phyloP scores from a whole-genome alignment of 805 yeast genomes.

The Candida koratica region DNA sequence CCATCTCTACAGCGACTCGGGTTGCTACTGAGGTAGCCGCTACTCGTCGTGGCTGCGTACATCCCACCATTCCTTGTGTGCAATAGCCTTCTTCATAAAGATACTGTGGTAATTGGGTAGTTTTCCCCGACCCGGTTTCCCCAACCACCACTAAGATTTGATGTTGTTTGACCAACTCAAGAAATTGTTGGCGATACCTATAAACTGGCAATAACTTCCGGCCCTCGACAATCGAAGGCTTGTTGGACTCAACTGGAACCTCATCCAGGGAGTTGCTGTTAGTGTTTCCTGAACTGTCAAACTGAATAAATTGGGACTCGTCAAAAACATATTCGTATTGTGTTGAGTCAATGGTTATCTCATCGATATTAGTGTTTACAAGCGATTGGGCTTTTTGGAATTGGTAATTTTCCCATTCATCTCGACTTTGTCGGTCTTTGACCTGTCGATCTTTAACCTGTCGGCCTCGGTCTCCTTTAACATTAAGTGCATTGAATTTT shows the following conservation, averaged over 20 bases:
- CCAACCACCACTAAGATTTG: conserved; percentile 78
- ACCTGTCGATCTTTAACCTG: conserved; percentile 21
- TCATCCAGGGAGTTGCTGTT: neutral
- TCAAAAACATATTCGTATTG: conserved; percentile 77
- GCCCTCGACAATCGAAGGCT: conserved; percentile 39
- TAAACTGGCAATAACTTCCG: conserved; percentile 75
- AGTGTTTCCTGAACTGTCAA: conserved; percentile 18
- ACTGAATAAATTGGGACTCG: conserved; percentile 43
- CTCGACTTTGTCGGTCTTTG: conserved; percentile 7
- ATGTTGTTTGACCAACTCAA: conserved; percentile 55
- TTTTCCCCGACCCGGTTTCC: conserved; percentile 92
- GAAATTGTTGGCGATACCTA: conserved; percentile 53
- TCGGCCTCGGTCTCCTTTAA: conserved; percentile 15
- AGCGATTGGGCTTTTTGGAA: conserved; percentile 30
- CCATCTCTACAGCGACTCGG: conserved; percentile 89
- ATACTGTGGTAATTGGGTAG: conserved; percentile 90
- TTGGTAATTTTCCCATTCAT: conserved; percentile 55
- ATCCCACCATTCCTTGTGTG: conserved; percentile 55
- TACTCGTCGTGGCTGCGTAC: conserved; percentile 93
- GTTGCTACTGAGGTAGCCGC: conserved; percentile 91
- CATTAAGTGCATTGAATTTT: conserved; percentile 46
- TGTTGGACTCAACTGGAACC: neutral
- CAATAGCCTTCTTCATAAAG: conserved; percentile 80
- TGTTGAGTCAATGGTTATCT: conserved; percentile 38
- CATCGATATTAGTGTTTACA: conserved; percentile 27